Percentiles rank a stretch among this genome's conserved stretches.
phyloP scores from a whole-genome alignment of 2,329 filamentous ascomycete species.

The Calonectria hongkongensis region DNA sequence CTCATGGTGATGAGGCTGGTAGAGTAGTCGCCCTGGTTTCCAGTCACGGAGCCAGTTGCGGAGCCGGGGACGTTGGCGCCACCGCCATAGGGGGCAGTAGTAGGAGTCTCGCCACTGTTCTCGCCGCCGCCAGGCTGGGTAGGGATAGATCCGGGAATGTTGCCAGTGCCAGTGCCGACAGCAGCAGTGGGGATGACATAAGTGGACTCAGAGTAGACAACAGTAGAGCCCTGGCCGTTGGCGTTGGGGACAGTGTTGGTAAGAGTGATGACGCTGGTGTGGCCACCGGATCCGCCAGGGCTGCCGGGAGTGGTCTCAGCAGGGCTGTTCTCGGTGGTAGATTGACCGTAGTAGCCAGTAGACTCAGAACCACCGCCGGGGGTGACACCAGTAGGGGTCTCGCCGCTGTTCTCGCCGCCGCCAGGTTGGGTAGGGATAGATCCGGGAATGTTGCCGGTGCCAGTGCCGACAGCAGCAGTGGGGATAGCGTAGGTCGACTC shows the following conservation, averaged over 20 bases:
- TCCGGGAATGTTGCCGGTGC: slow-evolving; percentile 11
- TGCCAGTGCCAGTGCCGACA: slow-evolving; percentile 20
- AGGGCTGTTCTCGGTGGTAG: not conserved
- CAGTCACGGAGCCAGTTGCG: slow-evolving; percentile 34
- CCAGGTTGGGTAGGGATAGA: not conserved
- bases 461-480: slow-evolving; percentile 26
- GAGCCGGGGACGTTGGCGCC: slow-evolving; percentile 14
- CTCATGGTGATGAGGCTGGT: slow-evolving; percentile 41
- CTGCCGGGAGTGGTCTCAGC: not conserved
- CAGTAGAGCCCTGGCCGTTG: slow-evolving; percentile 32
- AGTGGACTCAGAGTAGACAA: slow-evolving; percentile 35
- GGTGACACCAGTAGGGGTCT: slow-evolving; percentile 7
- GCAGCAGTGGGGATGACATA: slow-evolving; percentile 22
- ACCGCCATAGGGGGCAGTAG: slow-evolving; percentile 1
- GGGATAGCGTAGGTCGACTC: slow-evolving; percentile 31
- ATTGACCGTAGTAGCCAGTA: not conserved
- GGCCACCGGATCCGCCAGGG: slow-evolving; percentile 14
- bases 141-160: not conserved
- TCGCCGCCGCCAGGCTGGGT: not conserved
- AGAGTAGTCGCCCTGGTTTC: slow-evolving; percentile 17
- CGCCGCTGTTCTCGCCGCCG: slow-evolving; percentile 17
- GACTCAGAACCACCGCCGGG: slow-evolving; percentile 10
- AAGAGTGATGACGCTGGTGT: slow-evolving; percentile 31
- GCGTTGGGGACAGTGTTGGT: slow-evolving; percentile 31
- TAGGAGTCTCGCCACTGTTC: slow-evolving; percentile 23